Evolutionary conservation across 805 yeast species (phyloP), one percentile per base, ranked within the genome.

Genomic region (Isabelozyma rhagii): DNA sequence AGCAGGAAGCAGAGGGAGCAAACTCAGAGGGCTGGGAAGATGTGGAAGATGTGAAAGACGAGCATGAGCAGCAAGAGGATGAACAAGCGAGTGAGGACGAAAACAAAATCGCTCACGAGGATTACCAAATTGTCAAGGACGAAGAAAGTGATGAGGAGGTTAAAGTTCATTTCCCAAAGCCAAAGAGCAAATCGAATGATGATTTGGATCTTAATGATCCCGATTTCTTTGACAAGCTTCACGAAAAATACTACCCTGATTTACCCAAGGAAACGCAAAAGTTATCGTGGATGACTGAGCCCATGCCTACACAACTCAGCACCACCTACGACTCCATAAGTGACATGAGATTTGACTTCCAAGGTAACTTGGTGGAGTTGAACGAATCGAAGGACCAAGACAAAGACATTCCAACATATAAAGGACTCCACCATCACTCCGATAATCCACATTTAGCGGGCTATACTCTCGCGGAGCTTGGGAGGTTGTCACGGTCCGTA

Each of bases 391-490:
- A 52, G 13, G 38, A 56, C 8, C 51, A 57, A 10, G 47, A 50
- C 8, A 43, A 50, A 3, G 66, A 66, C 7, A 66, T 81, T 6
- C 82, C 87, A 2, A 75, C 85, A 0, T 71, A 75, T 39, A 62
- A 79, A 39, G 99, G 97, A 0, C 77, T 94, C 25, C 97, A 90
- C 60, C 98, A 94, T 64, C 99, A 94, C 66, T 79, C 97, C 0
- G 89, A 86, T 9, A 83, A 86, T 44, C 97, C 98, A 0, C 83
- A 84, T 43, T 74, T 92, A 47, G 96, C 98, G 0, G 99, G 99
- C 0, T 94, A 94, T 65, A 92, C 97, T 0, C 63, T 94, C 21
- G 74, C 81, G 0, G 99, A 94, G 63, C 74, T 94, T 46, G 85
- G 87, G 1, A 94, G 87, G 56, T 76, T 89, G 44, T 71, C 91